Evolutionary conservation across 2,329 filamentous ascomycete genomes (phyloP).

Genomic region (Phaeosphaeriaceae sp.): DNA sequence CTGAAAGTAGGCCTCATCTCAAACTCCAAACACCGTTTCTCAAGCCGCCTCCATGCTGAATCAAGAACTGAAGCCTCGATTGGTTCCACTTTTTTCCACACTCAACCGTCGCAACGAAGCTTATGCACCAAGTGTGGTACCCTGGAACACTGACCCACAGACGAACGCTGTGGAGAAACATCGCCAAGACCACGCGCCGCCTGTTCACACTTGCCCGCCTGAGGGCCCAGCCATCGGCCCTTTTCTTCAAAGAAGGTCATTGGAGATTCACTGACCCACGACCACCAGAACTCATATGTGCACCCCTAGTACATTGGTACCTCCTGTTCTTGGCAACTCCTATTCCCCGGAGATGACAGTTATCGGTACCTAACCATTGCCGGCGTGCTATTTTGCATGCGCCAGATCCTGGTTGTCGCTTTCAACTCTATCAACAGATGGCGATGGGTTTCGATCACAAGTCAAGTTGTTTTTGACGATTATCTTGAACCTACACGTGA

Average conservation of each 20-base stretch:
- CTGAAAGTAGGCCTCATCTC: conserved; percentile 23
- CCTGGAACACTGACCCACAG: conserved; percentile 19
- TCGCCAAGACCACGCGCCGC: conserved; percentile 20
- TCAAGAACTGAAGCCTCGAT: conserved; percentile 27
- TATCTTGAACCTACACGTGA: too few species aligned
- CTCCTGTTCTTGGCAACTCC: conserved; percentile 22
- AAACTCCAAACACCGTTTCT: conserved; percentile 22
- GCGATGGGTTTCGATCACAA: too few species aligned
- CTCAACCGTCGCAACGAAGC: conserved; percentile 38
- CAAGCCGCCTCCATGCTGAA: conserved; percentile 11
- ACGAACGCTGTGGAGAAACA: conserved; percentile 34
- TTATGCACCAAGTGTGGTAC: conserved; percentile 32
- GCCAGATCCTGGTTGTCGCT: too few species aligned
- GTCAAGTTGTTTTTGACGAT: too few species aligned
- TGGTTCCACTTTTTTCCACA: conserved; percentile 30
- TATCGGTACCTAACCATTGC: not conserved
- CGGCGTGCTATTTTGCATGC: not conserved
- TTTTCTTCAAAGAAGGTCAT: conserved; percentile 17
- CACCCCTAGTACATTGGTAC: too few species aligned
- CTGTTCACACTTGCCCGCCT: conserved; percentile 20
- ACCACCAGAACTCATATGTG: not conserved
- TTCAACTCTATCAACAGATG: too few species aligned
- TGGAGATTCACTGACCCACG: conserved; percentile 10
- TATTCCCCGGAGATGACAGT: too few species aligned
- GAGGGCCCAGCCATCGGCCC: conserved; percentile 16